Conservation (phyloP, 805 yeast genomes). For the Wickerhamomyces queroliae region DNA sequence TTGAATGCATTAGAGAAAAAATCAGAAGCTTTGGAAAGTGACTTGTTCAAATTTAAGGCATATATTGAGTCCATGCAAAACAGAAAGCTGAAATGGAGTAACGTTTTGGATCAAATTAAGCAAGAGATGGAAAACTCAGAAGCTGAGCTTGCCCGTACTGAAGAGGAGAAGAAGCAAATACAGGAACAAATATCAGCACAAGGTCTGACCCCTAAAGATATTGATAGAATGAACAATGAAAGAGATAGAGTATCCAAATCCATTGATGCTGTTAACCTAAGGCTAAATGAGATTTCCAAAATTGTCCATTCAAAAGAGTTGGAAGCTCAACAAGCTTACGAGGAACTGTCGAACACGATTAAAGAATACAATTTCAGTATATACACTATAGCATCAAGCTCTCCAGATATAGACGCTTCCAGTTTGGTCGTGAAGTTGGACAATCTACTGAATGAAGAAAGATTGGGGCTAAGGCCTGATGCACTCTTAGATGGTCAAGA, state of each 20-base stretch:
- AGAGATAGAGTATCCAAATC: slow-evolving; percentile 51
- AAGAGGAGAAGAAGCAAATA: slow-evolving; percentile 34
- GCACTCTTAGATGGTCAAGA: slow-evolving; percentile 31
- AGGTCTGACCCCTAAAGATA: slow-evolving; percentile 56
- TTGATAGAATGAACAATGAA: slow-evolving; percentile 58
- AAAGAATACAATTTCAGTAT: slow-evolving; percentile 52
- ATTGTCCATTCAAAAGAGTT: slow-evolving; percentile 42
- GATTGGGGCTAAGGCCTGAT: slow-evolving; percentile 40
- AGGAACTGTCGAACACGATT: slow-evolving; percentile 44
- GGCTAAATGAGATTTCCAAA: slow-evolving; percentile 41
- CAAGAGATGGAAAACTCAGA: slow-evolving; percentile 44
- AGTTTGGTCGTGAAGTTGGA: slow-evolving; percentile 37
- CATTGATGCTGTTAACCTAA: slow-evolving; percentile 39
- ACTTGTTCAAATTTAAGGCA: slow-evolving; percentile 63
- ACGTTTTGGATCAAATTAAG: slow-evolving; percentile 48
- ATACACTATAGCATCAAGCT: slow-evolving; percentile 38
- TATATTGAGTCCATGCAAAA: slow-evolving; percentile 62
- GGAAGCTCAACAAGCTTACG: slow-evolving; percentile 43
- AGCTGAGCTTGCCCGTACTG: slow-evolving; percentile 34
- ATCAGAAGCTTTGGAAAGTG: slow-evolving; percentile 60
- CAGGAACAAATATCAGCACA: slow-evolving; percentile 41
- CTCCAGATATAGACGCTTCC: slow-evolving; percentile 19
- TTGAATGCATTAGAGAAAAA: slow-evolving; percentile 51
- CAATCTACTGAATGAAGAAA: slow-evolving; percentile 34
- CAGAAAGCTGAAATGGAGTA: slow-evolving; percentile 62